These are phyloP conservation scores for Gamarada debralockiae DNA, from an alignment of 495 filamentous ascomycete genomes.

Conservation along the genomic window DNA sequence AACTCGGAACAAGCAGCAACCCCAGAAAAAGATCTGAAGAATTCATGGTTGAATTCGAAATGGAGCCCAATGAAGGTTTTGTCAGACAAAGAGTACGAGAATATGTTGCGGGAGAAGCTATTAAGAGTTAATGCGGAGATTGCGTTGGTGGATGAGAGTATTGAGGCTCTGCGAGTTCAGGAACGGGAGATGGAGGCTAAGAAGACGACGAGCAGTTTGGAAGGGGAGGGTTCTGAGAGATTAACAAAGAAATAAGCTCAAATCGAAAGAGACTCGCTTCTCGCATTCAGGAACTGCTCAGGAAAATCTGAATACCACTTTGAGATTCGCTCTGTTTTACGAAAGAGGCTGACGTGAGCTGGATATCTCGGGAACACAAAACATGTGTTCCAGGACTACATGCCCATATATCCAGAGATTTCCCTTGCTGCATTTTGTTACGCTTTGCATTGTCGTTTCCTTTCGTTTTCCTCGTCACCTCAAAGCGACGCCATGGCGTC, in stretches of 20 bases:
- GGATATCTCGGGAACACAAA: too few relatives aligned
- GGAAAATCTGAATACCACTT: too few relatives aligned
- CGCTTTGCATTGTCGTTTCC: too few relatives aligned
- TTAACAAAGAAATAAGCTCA: neutral
- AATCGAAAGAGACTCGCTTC: too few relatives aligned
- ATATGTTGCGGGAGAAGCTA: constrained; percentile 71
- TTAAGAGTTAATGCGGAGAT: constrained; percentile 80
- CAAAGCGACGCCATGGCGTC: neutral
- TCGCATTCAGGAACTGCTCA: too few relatives aligned
- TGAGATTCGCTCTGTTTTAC: too few relatives aligned
- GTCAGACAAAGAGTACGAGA: constrained; percentile 74
- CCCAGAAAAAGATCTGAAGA: constrained; percentile 20
- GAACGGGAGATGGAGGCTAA: constrained; percentile 17
- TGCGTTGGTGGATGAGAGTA: constrained; percentile 79
- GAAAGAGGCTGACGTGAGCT: too few relatives aligned
- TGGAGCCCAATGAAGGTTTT: constrained; percentile 80
- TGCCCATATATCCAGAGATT: too few relatives aligned
- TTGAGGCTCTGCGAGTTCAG: constrained; percentile 50
- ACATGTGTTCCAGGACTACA: too few relatives aligned
- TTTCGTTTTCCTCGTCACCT: too few relatives aligned
- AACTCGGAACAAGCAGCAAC: constrained; percentile 1
- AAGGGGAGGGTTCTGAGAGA: neutral
- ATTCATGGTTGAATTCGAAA: constrained; percentile 50
- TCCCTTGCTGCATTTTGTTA: too few relatives aligned
- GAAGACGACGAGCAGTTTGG: neutral